These are phyloP conservation scores for Psidium guajava DNA, from an alignment of 345 rosid genomes.

Conservation along the genomic window DNA sequence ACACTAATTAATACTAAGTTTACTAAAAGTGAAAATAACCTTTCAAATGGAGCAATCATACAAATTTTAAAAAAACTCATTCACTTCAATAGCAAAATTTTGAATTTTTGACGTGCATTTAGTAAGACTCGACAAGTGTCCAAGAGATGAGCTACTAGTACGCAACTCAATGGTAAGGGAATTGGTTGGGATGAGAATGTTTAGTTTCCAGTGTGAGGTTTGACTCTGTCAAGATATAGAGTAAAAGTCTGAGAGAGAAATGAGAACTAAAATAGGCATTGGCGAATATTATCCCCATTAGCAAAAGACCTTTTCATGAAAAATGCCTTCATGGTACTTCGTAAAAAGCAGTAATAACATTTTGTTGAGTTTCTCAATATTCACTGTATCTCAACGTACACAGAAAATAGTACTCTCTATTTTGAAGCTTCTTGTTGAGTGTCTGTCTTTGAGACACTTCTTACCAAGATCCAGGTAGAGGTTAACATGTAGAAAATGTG, in stretches of 20 bases:
- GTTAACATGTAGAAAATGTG: background rate
- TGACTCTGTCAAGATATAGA: too few species aligned
- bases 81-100: background rate
- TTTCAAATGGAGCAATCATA: background rate
- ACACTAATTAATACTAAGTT: background rate
- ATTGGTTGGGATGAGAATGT: too few species aligned
- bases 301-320: background rate
- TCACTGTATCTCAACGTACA: background rate
- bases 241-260: too few species aligned
- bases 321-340: background rate
- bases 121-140: background rate
- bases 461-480: background rate
- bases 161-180: too few species aligned
- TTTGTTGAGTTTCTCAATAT: background rate
- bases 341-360: background rate
- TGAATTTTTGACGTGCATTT: background rate
- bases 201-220: too few species aligned
- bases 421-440: background rate
- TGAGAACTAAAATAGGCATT: background rate
- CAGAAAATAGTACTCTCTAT: background rate
- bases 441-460: background rate
- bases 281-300: background rate
- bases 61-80: background rate
- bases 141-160: background rate
- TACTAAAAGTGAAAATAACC: background rate